Evolutionary conservation across 2,329 filamentous ascomycete genomes (phyloP).

Genomic region (Leptodontidium sp.): DNA sequence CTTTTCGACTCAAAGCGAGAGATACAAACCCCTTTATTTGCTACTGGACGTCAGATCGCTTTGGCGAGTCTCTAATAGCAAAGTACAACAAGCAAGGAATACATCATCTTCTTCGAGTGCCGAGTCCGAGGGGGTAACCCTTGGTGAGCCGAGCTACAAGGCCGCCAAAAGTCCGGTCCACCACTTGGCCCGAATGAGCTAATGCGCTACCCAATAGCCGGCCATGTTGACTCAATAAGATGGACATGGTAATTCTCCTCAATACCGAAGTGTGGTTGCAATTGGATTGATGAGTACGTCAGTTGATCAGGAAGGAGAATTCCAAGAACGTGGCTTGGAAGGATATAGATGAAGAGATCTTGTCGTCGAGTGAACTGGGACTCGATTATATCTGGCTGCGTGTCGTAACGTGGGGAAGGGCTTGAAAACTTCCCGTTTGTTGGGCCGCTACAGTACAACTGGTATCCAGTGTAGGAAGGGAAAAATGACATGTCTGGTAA

Average conservation of each 20-base stretch:
- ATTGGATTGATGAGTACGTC: background rate
- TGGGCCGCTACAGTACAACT: background rate
- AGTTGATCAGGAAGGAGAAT: background rate
- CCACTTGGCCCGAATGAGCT: background rate
- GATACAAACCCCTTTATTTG: background rate
- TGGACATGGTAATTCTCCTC: conserved; percentile 8
- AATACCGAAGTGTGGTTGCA: background rate
- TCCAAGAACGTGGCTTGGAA: conserved; percentile 1
- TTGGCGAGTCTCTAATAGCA: background rate
- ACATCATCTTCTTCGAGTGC: background rate
- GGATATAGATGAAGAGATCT: background rate
- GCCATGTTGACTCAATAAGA: background rate
- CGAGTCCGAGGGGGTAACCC: background rate
- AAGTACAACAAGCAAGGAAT: background rate
- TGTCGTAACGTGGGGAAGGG: background rate
- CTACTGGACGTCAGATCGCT: background rate
- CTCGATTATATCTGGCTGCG: background rate
- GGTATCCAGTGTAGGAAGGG: too few species aligned
- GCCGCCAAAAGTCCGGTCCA: background rate
- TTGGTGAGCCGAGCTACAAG: too few species aligned
- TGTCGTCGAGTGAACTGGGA: background rate
- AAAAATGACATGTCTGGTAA: background rate
- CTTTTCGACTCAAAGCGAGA: background rate
- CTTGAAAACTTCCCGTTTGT: background rate
- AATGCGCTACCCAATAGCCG: conserved; percentile 5